Conservation (phyloP, 305 asterid genomes). For the Rubia balearica region DNA sequence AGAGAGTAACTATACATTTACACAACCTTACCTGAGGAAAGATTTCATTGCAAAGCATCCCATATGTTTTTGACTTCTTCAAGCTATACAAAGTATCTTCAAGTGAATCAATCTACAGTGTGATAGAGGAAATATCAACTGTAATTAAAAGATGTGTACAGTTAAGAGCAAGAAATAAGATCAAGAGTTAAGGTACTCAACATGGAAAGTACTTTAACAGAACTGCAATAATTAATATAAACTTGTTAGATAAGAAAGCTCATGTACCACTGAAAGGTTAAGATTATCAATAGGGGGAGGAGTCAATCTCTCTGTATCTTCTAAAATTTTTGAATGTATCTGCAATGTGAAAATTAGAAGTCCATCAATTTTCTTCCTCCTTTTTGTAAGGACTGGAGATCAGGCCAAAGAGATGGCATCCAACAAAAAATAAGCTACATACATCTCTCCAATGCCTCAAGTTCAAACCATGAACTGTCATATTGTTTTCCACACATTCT, state of each 20-base stretch:
- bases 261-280: slow-evolving; percentile 42
- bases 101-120: slow-evolving; percentile 54
- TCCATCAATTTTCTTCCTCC: slow-evolving; percentile 3
- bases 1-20: not conserved
- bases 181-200: not conserved
- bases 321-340: slow-evolving; percentile 48
- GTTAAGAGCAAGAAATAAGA: not conserved
- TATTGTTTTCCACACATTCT: slow-evolving; percentile 25
- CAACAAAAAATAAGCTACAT: slow-evolving; percentile 27
- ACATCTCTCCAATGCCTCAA: slow-evolving; percentile 57
- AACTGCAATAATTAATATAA: not conserved
- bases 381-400: not conserved
- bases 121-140: slow-evolving; percentile 12
- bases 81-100: slow-evolving; percentile 44
- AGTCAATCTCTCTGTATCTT: slow-evolving; percentile 46
- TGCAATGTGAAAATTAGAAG: slow-evolving; percentile 42
- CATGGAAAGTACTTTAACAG: not conserved
- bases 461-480: slow-evolving; percentile 33
- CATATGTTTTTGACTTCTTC: slow-evolving; percentile 59
- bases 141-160: slow-evolving; percentile 5
- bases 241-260: slow-evolving; percentile 15
- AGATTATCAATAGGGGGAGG: slow-evolving; percentile 40
- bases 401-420: not conserved
- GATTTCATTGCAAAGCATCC: slow-evolving; percentile 43
- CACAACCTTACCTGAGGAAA: slow-evolving; percentile 52